phyloP scores from a whole-genome alignment of 2,329 filamentous ascomycete species.

The Epichloe sylvatica region DNA sequence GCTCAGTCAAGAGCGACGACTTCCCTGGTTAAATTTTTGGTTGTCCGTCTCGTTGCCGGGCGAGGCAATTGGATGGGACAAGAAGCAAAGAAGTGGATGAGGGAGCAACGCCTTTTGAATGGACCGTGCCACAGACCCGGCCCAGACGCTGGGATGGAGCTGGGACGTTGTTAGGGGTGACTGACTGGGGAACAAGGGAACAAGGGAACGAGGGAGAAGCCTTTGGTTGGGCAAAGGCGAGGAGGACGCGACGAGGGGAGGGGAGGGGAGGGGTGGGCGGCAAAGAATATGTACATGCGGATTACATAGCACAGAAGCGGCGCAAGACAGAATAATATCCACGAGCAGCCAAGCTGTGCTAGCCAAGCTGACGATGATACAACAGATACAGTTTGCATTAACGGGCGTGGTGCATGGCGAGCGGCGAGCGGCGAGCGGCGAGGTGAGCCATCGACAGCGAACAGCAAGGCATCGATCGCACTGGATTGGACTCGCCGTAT shows the following conservation, averaged over 20 bases:
- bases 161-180: slow-evolving; percentile 19
- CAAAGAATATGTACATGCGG: background rate
- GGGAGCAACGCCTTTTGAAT: slow-evolving; percentile 29
- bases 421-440: too few species aligned
- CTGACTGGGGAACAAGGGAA: slow-evolving; percentile 11
- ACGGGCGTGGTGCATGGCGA: too few species aligned
- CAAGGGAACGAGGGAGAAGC: background rate
- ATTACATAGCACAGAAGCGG: background rate
- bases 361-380: background rate
- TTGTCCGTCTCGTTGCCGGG: slow-evolving; percentile 8
- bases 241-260: background rate
- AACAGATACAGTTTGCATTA: too few species aligned
- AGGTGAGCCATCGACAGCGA: background rate
- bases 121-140: slow-evolving; percentile 14
- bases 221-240: background rate
- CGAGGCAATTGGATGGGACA: slow-evolving; percentile 18
- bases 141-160: slow-evolving; percentile 15
- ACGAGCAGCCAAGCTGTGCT: background rate
- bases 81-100: slow-evolving; percentile 17
- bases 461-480: background rate
- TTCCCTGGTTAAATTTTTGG: slow-evolving; percentile 2
- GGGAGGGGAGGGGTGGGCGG: background rate
- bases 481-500: background rate
- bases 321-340: background rate
- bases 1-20: slow-evolving; percentile 8